Evolutionary conservation across 345 rosid genomes (phyloP).

Genomic region (Rhizophora apiculata): DNA sequence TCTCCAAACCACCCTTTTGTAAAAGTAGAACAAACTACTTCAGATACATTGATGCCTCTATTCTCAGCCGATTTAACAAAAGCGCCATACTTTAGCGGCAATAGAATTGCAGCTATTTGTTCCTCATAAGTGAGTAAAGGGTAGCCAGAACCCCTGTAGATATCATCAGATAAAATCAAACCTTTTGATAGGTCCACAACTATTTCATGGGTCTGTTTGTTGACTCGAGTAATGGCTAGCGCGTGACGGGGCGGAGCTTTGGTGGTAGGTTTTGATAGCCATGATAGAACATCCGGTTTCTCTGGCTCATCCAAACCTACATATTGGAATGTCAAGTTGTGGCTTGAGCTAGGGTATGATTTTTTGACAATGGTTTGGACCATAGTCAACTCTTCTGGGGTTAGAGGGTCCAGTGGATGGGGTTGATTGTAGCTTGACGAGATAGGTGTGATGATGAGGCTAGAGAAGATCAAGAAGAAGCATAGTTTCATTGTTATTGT

Average conservation of each 20-base stretch:
- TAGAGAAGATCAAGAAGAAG: constrained; percentile 9
- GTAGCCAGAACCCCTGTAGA: constrained; percentile 27
- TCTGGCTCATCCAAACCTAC: constrained; percentile 38
- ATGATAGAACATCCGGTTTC: constrained; percentile 19
- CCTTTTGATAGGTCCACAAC: constrained; percentile 21
- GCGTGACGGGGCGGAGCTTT: constrained; percentile 34
- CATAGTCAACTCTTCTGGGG: constrained; percentile 17
- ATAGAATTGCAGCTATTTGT: constrained; percentile 12
- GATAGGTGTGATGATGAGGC: neutral
- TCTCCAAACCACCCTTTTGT: constrained; percentile 37
- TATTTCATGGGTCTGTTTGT: constrained; percentile 33
- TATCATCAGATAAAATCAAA: constrained; percentile 11
- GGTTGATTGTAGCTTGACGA: neutral
- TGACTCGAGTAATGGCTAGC: constrained; percentile 17
- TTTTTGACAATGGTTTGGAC: constrained; percentile 22
- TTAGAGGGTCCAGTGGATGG: constrained; percentile 36
- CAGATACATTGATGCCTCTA: constrained; percentile 26
- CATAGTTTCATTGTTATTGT: neutral
- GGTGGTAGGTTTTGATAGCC: constrained; percentile 19
- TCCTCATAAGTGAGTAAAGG: constrained; percentile 20
- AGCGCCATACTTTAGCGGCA: constrained; percentile 24
- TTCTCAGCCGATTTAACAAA: constrained; percentile 22
- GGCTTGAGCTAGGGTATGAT: constrained; percentile 6
- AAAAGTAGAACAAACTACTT: constrained; percentile 22
- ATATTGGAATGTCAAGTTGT: constrained; percentile 29